These are phyloP conservation scores for Wickerhamomyces rabaulensis DNA, from an alignment of 805 yeast genomes.

Conservation along the genomic window DNA sequence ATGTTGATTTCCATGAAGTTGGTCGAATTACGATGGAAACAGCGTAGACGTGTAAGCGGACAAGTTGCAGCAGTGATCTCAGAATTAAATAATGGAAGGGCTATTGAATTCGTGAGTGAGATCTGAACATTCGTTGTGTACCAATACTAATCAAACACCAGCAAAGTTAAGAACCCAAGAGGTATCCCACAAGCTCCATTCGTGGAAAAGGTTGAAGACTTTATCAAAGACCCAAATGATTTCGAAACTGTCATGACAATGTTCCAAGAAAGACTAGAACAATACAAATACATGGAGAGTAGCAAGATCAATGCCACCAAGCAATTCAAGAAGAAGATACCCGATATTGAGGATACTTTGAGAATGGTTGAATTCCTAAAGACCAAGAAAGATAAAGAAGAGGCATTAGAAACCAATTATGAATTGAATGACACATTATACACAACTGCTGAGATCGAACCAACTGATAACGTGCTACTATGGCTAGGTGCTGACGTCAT, in stretches of 20 bases:
- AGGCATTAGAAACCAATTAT: constrained; percentile 66
- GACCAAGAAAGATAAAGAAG: constrained; percentile 36
- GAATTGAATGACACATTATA: constrained; percentile 91
- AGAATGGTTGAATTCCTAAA: constrained; percentile 62
- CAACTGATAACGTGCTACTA: constrained; percentile 63
- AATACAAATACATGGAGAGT: constrained; percentile 77
- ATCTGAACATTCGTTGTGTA: background rate
- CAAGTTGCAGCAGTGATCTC: background rate
- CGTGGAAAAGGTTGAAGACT: constrained; percentile 74
- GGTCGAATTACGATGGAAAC: background rate
- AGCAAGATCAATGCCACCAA: constrained; percentile 33
- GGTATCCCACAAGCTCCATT: constrained; percentile 98
- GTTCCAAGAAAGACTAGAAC: constrained; percentile 84
- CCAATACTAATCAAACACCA: background rate
- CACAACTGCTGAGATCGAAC: constrained; percentile 71
- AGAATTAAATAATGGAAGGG: constrained; percentile 15
- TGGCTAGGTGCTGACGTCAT: constrained; percentile 99
- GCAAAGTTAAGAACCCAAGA: constrained; percentile 59
- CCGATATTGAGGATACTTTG: constrained; percentile 87
- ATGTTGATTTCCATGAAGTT: background rate
- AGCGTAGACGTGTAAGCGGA: background rate
- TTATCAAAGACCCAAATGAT: constrained; percentile 63
- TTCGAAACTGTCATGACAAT: constrained; percentile 64
- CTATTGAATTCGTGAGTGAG: constrained; percentile 19
- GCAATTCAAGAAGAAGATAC: constrained; percentile 63